Conservation (phyloP, 208 protist species). For the Leishmania tropica region DNA sequence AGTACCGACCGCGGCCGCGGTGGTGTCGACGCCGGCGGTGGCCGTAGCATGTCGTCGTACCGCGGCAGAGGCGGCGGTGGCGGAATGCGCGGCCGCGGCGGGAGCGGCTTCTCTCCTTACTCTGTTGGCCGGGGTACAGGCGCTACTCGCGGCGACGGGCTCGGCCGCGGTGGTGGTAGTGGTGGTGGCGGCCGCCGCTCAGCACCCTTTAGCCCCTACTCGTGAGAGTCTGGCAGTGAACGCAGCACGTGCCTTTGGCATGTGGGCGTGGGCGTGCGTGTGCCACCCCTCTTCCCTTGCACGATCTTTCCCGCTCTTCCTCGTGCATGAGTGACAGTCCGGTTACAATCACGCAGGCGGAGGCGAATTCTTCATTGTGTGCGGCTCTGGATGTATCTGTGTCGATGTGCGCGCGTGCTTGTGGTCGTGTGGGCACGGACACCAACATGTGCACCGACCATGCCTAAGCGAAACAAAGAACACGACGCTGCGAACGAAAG, state of each 20-base stretch:
- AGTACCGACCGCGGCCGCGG: neutral
- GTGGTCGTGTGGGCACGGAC: neutral
- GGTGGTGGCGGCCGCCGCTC: neutral
- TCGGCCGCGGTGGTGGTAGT: neutral
- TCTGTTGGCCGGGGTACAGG: neutral
- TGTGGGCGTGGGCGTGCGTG: neutral
- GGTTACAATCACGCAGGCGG: neutral
- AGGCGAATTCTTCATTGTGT: neutral
- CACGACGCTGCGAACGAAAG: neutral
- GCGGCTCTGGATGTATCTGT: neutral
- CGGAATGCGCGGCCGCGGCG: neutral
- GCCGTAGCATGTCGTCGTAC: slow-evolving; percentile 4
- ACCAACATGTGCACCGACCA: neutral
- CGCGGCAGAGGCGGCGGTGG: slow-evolving; percentile 10
- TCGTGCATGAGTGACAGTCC: neutral
- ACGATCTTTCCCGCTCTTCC: neutral
- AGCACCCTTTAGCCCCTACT: slow-evolving; percentile 4
- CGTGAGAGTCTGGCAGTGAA: neutral
- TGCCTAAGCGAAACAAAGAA: neutral
- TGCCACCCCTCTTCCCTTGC: neutral
- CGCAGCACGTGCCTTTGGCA: neutral
- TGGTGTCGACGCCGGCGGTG: neutral
- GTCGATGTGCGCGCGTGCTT: neutral
- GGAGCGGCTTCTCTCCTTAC: neutral
- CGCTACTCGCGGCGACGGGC: neutral